A percentile compares a stretch with the other conserved stretches of the same genome.
These are phyloP conservation scores for Alisma plantagoaquatica DNA, from an alignment of 106 monocot genomes.

Conservation along the genomic window DNA sequence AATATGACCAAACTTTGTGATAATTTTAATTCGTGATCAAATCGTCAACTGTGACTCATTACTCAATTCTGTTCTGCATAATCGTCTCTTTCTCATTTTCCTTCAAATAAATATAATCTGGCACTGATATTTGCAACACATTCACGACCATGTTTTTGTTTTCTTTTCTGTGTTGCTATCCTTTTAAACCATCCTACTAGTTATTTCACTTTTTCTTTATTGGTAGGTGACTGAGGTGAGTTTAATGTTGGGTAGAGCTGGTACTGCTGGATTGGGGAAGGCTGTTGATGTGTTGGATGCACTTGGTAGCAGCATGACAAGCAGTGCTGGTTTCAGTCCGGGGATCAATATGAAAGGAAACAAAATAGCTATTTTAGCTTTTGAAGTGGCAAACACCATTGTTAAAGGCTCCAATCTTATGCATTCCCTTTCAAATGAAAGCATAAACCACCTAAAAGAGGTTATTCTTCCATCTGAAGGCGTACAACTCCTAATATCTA, in stretches of 20 bases:
- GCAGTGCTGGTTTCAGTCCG: constrained; percentile 58
- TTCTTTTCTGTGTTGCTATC: not conserved
- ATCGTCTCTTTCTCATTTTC: no score
- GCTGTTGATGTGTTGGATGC: no score
- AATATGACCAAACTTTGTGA: not conserved
- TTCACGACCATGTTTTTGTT: not conserved
- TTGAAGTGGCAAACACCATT: constrained; percentile 92
- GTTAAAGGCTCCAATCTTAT: constrained; percentile 87
- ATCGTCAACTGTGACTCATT: not conserved
- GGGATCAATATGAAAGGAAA: constrained; percentile 54
- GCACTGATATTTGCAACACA: not conserved
- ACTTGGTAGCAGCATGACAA: constrained; percentile 93
- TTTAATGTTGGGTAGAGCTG: constrained; percentile 67
- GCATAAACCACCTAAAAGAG: constrained; percentile 66
- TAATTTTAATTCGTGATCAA: not conserved
- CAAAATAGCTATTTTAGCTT: constrained; percentile 71
- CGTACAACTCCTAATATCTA: constrained; percentile 66
- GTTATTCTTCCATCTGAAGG: constrained; percentile 80
- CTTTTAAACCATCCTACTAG: not conserved
- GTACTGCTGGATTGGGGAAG: constrained; percentile 75
- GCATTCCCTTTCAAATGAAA: constrained; percentile 80
- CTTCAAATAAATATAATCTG: no score
- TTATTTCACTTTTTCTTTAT: no score
- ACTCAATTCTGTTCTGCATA: not conserved
- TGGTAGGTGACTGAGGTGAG: constrained; percentile 77